Evolutionary conservation across 768 basidiomycete species (phyloP).

Genomic region (Astraeus odoratus): DNA sequence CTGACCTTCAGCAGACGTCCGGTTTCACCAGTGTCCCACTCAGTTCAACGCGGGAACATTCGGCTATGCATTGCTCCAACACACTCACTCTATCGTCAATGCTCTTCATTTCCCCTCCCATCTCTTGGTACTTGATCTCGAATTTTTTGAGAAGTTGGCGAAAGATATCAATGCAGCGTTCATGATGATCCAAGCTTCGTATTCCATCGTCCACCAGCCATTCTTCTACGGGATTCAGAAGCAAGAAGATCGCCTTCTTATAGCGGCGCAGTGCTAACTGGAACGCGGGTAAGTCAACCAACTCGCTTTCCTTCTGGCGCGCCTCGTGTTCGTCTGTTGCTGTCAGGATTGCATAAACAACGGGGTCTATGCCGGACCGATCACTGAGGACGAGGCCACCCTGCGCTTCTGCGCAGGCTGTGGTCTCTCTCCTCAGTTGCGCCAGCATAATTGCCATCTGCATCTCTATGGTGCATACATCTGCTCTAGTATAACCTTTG

Average conservation of each 20-base stretch:
- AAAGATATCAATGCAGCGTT: conserved; percentile 33
- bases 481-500: conserved; percentile 46
- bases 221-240: conserved; percentile 48
- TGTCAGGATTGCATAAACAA: conserved; percentile 53
- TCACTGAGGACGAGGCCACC: conserved; percentile 44
- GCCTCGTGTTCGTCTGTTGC: conserved; percentile 33
- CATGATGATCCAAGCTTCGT: conserved; percentile 46
- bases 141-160: conserved; percentile 34
- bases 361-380: conserved; percentile 57
- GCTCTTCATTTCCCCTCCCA: conserved; percentile 39
- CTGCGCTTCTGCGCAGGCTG: conserved; percentile 8
- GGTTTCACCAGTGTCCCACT: not conserved
- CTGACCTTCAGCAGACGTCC: not conserved
- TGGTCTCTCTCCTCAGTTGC: conserved; percentile 42
- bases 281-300: conserved; percentile 35
- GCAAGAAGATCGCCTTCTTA: conserved; percentile 41
- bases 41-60: not conserved
- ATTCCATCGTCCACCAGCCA: conserved; percentile 64
- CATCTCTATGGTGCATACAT: conserved; percentile 49
- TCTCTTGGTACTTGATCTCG: conserved; percentile 36
- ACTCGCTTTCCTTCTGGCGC: conserved; percentile 23
- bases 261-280: conserved; percentile 37
- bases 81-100: conserved; percentile 23
- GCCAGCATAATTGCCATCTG: conserved; percentile 55
- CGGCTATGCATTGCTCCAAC: conserved; percentile 10